Evolutionary conservation across 1,139 yeast genomes (phyloP).

Genomic region (Lodderomyces beijingensis): DNA sequence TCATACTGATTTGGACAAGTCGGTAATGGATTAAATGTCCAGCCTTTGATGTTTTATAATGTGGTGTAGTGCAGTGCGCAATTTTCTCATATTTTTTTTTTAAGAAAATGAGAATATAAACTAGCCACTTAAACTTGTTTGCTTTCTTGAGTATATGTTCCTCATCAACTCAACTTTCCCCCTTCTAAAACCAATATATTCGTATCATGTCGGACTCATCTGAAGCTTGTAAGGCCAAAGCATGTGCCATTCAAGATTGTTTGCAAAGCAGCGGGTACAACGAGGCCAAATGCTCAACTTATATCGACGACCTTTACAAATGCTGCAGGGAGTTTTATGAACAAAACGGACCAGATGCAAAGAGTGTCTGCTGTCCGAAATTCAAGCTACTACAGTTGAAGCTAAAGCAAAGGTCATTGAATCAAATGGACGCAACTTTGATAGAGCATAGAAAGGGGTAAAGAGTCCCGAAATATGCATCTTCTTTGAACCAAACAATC

Average conservation of each 20-base stretch:
- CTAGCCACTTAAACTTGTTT: too few species aligned
- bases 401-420: slow-evolving; percentile 52
- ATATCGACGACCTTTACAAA: slow-evolving; percentile 54
- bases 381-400: slow-evolving; percentile 52
- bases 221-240: slow-evolving; percentile 62
- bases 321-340: slow-evolving; percentile 59
- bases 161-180: too few species aligned
- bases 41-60: too few species aligned
- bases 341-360: slow-evolving; percentile 47
- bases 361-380: slow-evolving; percentile 64
- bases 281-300: slow-evolving; percentile 57
- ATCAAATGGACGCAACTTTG: slow-evolving; percentile 50
- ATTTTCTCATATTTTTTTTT: too few species aligned
- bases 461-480: too few species aligned
- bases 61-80: too few species aligned
- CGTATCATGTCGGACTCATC: slow-evolving; percentile 3
- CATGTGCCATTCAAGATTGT: slow-evolving; percentile 70
- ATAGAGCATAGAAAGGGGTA: slow-evolving; percentile 15
- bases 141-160: too few species aligned
- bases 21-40: background rate
- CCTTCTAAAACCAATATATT: too few species aligned
- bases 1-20: slow-evolving; percentile 38
- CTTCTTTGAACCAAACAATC: too few species aligned
- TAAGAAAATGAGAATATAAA: too few species aligned
- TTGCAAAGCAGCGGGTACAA: slow-evolving; percentile 48